phyloP scores from a whole-genome alignment of 1,284 basidiomycete genomes.

The Austroboletus novae-zelandiae region DNA sequence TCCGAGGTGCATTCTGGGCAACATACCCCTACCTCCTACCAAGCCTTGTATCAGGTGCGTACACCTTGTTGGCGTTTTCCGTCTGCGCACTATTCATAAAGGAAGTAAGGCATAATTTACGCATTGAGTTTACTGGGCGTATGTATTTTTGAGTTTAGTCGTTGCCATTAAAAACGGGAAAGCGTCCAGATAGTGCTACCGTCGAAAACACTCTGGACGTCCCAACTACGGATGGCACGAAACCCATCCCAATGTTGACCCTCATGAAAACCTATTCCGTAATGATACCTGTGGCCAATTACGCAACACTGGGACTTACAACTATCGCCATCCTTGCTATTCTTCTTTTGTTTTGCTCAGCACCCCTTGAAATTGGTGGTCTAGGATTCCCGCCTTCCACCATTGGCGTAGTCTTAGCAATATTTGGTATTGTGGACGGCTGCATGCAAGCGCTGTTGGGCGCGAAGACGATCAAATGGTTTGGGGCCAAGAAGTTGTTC shows the following conservation, averaged over 20 bases:
- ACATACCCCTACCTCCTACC: constrained; percentile 57
- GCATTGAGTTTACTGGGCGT: neutral
- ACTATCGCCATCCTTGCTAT: constrained; percentile 65
- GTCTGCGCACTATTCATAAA: constrained; percentile 56
- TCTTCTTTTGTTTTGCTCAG: constrained; percentile 66
- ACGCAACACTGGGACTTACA: constrained; percentile 60
- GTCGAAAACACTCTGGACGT: neutral
- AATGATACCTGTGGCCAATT: constrained; percentile 49
- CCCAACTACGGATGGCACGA: constrained; percentile 1
- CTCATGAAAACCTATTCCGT: constrained; percentile 24
- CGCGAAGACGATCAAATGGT: constrained; percentile 48
- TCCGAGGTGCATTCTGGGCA: constrained; percentile 46
- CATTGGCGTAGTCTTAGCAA: constrained; percentile 60
- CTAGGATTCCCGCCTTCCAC: constrained; percentile 59
- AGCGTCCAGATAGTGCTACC: neutral
- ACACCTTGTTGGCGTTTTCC: constrained; percentile 53
- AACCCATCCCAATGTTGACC: constrained; percentile 39
- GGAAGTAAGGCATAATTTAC: constrained; percentile 42
- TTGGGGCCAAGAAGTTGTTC: constrained; percentile 59
- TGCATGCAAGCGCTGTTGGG: constrained; percentile 60
- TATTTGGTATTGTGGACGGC: constrained; percentile 59
- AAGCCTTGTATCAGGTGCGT: constrained; percentile 55
- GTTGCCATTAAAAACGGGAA: constrained; percentile 14
- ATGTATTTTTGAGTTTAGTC: constrained; percentile 12
- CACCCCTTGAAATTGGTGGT: constrained; percentile 62